A percentile compares a stretch with the other conserved stretches of the same genome.
Evolutionary conservation across 495 filamentous ascomycete species (phyloP).

Genomic region (Parathielavia appendiculata): DNA sequence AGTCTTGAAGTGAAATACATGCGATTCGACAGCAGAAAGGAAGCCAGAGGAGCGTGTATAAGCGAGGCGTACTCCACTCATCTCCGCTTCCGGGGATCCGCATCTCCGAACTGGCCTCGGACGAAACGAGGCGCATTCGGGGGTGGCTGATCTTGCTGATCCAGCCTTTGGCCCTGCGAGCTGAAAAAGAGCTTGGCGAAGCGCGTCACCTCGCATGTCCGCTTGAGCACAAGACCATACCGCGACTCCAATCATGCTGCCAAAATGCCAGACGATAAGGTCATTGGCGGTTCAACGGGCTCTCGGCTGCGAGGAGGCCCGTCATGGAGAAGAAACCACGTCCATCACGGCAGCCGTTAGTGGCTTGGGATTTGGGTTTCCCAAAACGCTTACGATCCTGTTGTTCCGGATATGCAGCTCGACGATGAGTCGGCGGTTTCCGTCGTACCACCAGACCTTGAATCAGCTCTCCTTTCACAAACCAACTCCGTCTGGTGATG

Average conservation of each 20-base stretch:
- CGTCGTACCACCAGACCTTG: not conserved
- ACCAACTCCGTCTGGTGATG: not conserved
- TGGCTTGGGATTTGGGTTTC: no score
- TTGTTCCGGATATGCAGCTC: not conserved
- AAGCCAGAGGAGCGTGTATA: slow-evolving; percentile 2
- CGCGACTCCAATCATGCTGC: slow-evolving; percentile 1
- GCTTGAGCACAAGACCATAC: not conserved
- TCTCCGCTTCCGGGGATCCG: not conserved
- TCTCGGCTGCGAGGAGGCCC: not conserved
- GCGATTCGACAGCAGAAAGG: not conserved
- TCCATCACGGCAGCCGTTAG: no score
- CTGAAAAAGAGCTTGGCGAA: not conserved
- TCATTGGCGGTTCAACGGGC: not conserved
- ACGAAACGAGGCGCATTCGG: slow-evolving; percentile 1
- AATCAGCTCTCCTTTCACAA: not conserved
- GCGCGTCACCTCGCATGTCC: not conserved
- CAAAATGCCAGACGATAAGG: not conserved
- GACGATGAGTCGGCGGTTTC: not conserved
- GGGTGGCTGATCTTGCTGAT: not conserved
- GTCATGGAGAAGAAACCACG: not conserved
- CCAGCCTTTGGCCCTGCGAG: not conserved
- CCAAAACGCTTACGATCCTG: not conserved
- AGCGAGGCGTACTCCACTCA: slow-evolving; percentile 1
- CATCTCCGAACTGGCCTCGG: not conserved
- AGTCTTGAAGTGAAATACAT: not conserved